Evolutionary conservation across 1,284 basidiomycete species (phyloP), one percentile per base, ranked within the genome.

Genomic region (Cerioporus squamosus): DNA sequence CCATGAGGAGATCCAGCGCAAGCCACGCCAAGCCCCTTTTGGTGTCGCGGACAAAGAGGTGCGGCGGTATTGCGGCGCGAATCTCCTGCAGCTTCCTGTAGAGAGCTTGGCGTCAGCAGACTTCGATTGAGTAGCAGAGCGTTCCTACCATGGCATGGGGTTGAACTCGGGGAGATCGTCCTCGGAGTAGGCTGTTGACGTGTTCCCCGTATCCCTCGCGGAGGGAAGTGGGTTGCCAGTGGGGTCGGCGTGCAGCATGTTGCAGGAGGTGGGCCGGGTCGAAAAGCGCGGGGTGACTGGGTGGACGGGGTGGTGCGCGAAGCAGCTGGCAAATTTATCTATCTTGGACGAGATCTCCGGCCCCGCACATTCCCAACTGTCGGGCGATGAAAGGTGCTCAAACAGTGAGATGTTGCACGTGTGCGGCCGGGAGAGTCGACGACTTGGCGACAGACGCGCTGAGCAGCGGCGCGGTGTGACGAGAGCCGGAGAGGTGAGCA

Each of bases 11-110:
- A 66, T 86, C 84, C 10, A 82, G 77, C 47, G 70, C 54, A 39
- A 72, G 62, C 58, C 69, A 71, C 17, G 60, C 48, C 43, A 70
- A 29, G 23, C 70, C 69, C 43, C 60, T 61, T 57, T 57, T 53
- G 10, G 68, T 70, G 38, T 71, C 48, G n/a, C 69, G 66, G 44
- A 66, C 58, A 56, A 68, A 69, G 18, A 80, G 74, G 33, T 75
- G 75, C 1, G 76, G 56, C 1, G 85, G 85, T 31, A 87, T 84
- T 17, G 80, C 81, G 40, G 73, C 75, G 22, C 81, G 77, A 36
- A 87, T 84, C 57, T 86, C 80, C 57, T 79, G 77, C 50, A 85
- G 70, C 40, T 81, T 77, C 65, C 64, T 73, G 53, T 40, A 26
- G 47, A 39, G 3, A 5, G 18, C 29, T 24, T 7, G 22, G 33